phyloP scores from a whole-genome alignment of 2,329 filamentous ascomycete species.

The Colletotrichum neosansevieriae region DNA sequence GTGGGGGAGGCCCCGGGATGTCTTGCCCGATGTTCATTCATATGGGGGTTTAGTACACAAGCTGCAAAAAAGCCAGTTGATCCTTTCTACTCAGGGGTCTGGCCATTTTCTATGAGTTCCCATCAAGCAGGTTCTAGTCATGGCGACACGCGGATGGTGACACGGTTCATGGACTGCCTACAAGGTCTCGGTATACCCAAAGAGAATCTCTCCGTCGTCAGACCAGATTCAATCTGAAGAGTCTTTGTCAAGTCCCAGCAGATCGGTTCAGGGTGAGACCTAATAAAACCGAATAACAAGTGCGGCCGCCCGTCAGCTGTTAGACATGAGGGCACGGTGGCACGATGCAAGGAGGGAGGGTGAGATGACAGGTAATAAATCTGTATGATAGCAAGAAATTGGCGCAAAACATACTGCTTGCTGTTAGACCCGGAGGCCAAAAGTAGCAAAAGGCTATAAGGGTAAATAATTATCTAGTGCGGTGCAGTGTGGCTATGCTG shows the following conservation, averaged over 20 bases:
- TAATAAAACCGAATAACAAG: not conserved
- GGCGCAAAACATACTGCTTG: not conserved
- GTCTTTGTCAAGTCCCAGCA: not conserved
- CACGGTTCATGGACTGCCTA: no score
- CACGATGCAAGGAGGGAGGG: not conserved
- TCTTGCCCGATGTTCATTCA: conserved; percentile 1
- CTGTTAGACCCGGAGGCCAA: not conserved
- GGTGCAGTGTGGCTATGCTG: no score
- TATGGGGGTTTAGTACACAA: not conserved
- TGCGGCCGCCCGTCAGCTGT: not conserved
- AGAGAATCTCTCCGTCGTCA: not conserved
- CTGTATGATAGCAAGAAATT: not conserved
- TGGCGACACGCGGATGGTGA: no score
- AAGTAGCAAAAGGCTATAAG: no score
- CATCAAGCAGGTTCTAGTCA: no score
- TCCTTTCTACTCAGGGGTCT: not conserved
- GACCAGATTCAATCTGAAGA: not conserved
- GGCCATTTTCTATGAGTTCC: not conserved
- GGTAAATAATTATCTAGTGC: no score
- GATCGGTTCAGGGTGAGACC: not conserved
- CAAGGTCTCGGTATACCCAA: no score
- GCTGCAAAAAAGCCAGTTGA: not conserved
- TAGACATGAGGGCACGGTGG: no score
- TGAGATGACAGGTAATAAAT: not conserved
- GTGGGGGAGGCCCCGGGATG: conserved; percentile 5